Conservation (phyloP, 2,329 filamentous ascomycete species). For the Pseudocercospora pini-densiflorae region DNA sequence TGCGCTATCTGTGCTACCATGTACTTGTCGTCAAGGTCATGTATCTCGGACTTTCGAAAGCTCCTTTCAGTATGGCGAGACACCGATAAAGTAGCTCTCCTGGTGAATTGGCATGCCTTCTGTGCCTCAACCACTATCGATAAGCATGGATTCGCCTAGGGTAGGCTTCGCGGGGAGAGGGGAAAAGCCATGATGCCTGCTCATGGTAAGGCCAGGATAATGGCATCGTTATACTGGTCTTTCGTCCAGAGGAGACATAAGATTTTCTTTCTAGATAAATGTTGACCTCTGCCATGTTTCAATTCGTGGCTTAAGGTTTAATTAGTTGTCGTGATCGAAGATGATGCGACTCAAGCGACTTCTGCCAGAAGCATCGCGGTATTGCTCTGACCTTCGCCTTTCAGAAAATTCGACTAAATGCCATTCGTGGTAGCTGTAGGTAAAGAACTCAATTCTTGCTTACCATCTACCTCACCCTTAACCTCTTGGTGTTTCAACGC, state of each 20-base stretch:
- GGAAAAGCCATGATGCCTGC: too few species aligned
- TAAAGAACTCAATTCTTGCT: not conserved
- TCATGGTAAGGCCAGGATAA: not conserved
- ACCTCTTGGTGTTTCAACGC: not conserved
- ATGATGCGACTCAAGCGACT: too few species aligned
- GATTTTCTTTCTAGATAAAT: not conserved
- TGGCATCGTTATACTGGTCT: not conserved
- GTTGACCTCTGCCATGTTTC: too few species aligned
- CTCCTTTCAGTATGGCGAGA: not conserved
- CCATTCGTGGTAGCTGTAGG: not conserved
- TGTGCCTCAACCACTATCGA: not conserved
- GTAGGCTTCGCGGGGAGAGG: too few species aligned
- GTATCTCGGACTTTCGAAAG: not conserved
- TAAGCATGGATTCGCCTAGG: not conserved
- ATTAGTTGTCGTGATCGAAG: too few species aligned
- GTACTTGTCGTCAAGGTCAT: not conserved
- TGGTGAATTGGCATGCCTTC: not conserved
- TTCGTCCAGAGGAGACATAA: not conserved
- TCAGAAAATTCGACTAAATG: not conserved
- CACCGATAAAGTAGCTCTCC: not conserved
- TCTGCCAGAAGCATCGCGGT: too few species aligned
- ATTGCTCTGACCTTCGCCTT: too few species aligned
- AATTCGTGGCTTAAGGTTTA: too few species aligned
- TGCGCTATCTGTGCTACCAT: not conserved
- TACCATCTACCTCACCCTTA: not conserved